Percentiles rank a stretch among this genome's conserved stretches.
Evolutionary conservation across 192 early-diverging fungal genomes (phyloP).

Genomic region (Powellomyces hirtus): DNA sequence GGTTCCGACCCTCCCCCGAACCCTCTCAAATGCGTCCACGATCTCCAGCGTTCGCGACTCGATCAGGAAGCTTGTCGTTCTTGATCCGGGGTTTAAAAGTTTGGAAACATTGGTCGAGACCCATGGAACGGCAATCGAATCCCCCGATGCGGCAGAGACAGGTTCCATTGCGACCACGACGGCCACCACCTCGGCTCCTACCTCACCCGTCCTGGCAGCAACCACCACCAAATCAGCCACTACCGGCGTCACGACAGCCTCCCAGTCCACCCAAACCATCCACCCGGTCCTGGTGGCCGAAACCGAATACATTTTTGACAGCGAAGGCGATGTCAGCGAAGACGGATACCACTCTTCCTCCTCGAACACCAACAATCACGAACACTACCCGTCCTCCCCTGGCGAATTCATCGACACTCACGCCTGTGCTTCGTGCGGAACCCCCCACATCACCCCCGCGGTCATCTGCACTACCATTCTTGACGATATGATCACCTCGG

Average conservation of each 20-base stretch:
- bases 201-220: too few species aligned
- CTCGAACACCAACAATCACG: background rate
- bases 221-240: background rate
- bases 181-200: too few species aligned
- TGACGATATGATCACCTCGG: background rate
- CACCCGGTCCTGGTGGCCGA: conserved; percentile 3
- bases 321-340: background rate
- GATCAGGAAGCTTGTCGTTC: background rate
- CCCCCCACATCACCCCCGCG: background rate
- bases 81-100: background rate
- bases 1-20: background rate
- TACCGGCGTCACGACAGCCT: background rate
- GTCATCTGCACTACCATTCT: background rate
- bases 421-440: background rate
- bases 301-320: conserved; percentile 6
- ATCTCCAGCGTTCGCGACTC: background rate
- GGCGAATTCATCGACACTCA: background rate
- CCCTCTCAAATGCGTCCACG: background rate
- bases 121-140: too few species aligned
- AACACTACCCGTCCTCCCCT: background rate
- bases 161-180: too few species aligned
- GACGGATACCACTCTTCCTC: background rate
- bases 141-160: too few species aligned
- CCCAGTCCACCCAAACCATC: background rate
- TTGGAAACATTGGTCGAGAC: background rate